Conservation (phyloP, 768 basidiomycete genomes). For the Paxillus rubicundulus region DNA sequence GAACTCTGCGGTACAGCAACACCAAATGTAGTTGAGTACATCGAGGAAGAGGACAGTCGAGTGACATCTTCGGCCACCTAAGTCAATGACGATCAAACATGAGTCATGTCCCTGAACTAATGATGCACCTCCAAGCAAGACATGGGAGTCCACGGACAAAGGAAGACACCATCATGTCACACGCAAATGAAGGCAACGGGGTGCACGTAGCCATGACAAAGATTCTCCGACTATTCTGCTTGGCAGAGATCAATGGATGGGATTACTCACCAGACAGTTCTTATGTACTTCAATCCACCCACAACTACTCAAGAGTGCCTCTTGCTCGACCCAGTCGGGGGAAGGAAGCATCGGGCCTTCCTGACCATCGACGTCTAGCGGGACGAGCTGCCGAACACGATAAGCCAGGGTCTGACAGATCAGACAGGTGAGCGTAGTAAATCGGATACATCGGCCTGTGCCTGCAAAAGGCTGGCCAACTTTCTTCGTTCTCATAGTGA, state of each 20-base stretch:
- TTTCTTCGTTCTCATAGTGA: slow-evolving; percentile 64
- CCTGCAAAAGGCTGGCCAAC: slow-evolving; percentile 42
- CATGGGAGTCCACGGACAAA: slow-evolving; percentile 8
- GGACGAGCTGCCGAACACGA: slow-evolving; percentile 62
- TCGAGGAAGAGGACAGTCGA: slow-evolving; percentile 35
- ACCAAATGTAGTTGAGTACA: slow-evolving; percentile 46
- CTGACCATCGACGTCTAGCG: slow-evolving; percentile 54
- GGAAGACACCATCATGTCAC: slow-evolving; percentile 1
- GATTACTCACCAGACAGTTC: slow-evolving; percentile 60
- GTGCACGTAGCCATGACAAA: slow-evolving; percentile 1
- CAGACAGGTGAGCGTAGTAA: slow-evolving; percentile 66
- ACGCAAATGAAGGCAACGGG: slow-evolving; percentile 1
- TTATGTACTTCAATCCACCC: slow-evolving; percentile 76
- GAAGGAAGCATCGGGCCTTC: slow-evolving; percentile 68
- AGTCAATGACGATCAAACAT: slow-evolving; percentile 3
- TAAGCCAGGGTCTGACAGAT: slow-evolving; percentile 64
- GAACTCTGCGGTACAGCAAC: slow-evolving; percentile 39
- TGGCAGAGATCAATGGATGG: neutral
- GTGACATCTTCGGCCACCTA: slow-evolving; percentile 27
- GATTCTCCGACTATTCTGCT: neutral
- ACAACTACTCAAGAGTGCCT: slow-evolving; percentile 59
- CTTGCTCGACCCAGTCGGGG: slow-evolving; percentile 75
- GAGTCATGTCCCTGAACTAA: slow-evolving; percentile 12
- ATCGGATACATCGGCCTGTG: slow-evolving; percentile 52
- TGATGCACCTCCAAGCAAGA: slow-evolving; percentile 1